phyloP scores from a whole-genome alignment of 495 filamentous ascomycete genomes.

The Hyphodiscus hymeniophilus region DNA sequence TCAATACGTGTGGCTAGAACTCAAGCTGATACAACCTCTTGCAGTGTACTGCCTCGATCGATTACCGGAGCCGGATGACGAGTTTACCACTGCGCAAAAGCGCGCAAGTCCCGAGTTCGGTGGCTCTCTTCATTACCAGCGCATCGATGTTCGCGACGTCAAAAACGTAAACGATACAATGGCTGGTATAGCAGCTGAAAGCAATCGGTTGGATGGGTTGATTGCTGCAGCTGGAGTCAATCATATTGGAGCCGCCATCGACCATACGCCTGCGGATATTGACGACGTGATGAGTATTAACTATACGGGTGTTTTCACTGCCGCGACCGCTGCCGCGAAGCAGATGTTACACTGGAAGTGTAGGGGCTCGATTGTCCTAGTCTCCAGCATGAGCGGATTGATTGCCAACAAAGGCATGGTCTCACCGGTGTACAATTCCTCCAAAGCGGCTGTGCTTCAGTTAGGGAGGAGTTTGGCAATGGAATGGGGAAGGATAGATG shows the following conservation, averaged over 20 bases:
- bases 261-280: slow-evolving; percentile 59
- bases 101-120: slow-evolving; percentile 41
- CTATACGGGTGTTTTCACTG: slow-evolving; percentile 71
- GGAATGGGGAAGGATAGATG: slow-evolving; percentile 52
- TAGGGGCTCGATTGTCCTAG: slow-evolving; percentile 63
- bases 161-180: background rate
- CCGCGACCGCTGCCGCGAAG: slow-evolving; percentile 59
- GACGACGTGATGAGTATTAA: slow-evolving; percentile 68
- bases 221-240: slow-evolving; percentile 72
- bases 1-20: background rate
- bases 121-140: slow-evolving; percentile 51
- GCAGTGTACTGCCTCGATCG: slow-evolving; percentile 60
- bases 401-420: slow-evolving; percentile 66
- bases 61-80: slow-evolving; percentile 35
- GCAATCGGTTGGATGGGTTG: slow-evolving; percentile 38
- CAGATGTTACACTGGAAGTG: slow-evolving; percentile 69
- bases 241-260: slow-evolving; percentile 59
- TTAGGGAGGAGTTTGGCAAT: slow-evolving; percentile 56
- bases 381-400: slow-evolving; percentile 66
- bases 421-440: slow-evolving; percentile 59
- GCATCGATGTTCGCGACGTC: slow-evolving; percentile 54
- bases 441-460: slow-evolving; percentile 64
- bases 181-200: background rate
- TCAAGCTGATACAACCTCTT: slow-evolving; percentile 5
- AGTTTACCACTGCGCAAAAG: slow-evolving; percentile 41